phyloP scores from a whole-genome alignment of 1,284 basidiomycete species.

The Ceratobasidium sp. region DNA sequence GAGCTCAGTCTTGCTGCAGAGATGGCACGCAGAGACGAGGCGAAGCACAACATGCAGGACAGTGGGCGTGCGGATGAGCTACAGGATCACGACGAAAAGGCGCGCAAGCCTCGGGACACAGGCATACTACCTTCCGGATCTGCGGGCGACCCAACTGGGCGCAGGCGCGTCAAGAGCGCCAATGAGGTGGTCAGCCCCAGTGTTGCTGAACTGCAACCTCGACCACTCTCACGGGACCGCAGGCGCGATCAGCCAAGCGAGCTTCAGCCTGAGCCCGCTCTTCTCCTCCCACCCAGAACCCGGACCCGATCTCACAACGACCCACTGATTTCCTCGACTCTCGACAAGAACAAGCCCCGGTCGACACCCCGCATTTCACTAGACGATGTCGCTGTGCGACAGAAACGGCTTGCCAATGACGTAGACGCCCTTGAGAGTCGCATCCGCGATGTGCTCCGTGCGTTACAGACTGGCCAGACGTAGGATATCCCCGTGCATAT shows the following conservation, averaged over 20 bases:
- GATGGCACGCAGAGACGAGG: slow-evolving; percentile 24
- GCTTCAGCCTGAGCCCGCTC: background rate
- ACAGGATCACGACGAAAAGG: background rate
- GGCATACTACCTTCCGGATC: background rate
- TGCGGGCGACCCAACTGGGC: background rate
- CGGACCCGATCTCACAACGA: slow-evolving; percentile 29
- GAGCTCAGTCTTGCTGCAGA: slow-evolving; percentile 23
- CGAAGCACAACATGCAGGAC: slow-evolving; percentile 1
- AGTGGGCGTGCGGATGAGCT: background rate
- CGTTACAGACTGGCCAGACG: slow-evolving; percentile 1
- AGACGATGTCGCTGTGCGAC: slow-evolving; percentile 24
- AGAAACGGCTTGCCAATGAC: slow-evolving; percentile 17
- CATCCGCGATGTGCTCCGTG: slow-evolving; percentile 17
- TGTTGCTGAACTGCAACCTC: background rate
- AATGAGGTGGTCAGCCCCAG: background rate
- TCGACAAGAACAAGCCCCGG: background rate
- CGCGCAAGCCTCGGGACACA: background rate
- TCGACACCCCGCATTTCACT: background rate
- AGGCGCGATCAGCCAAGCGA: background rate
- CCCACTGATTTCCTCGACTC: background rate
- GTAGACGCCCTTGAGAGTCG: slow-evolving; percentile 22
- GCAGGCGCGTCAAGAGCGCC: slow-evolving; percentile 33
- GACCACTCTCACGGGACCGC: background rate
- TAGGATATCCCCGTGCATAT: background rate
- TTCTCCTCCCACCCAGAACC: background rate